Evolutionary conservation across 495 filamentous ascomycete genomes (phyloP).

Genomic region (Penicillium paradoxum): DNA sequence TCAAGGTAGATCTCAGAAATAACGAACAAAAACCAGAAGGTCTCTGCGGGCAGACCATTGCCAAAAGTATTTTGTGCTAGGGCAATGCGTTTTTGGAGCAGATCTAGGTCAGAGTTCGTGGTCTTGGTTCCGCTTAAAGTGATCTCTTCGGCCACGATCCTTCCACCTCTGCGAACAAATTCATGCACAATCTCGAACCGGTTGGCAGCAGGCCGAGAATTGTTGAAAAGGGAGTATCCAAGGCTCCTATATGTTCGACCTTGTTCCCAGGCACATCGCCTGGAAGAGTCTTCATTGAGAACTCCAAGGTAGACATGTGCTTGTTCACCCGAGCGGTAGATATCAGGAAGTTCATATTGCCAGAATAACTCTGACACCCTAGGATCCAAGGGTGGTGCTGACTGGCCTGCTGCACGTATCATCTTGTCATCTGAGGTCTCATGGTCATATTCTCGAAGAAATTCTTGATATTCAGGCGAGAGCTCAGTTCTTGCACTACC

Average conservation of each 20-base stretch:
- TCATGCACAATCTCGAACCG: conserved; percentile 35
- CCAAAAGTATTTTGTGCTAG: conserved; percentile 12
- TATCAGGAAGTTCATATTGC: conserved; percentile 23
- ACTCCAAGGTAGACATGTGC: conserved; percentile 54
- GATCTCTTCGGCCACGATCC: conserved; percentile 31
- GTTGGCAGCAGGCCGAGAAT: conserved; percentile 19
- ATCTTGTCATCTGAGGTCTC: not conserved
- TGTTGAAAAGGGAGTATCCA: conserved; percentile 55
- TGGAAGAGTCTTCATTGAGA: conserved; percentile 52
- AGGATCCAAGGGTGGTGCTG: conserved; percentile 21
- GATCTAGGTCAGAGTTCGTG: conserved; percentile 8
- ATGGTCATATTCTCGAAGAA: conserved; percentile 41
- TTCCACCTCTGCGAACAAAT: conserved; percentile 41
- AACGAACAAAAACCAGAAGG: conserved; percentile 37
- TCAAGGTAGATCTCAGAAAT: conserved; percentile 27
- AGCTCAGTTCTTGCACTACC: conserved; percentile 2
- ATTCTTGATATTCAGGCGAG: conserved; percentile 32
- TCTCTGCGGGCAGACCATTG: not conserved
- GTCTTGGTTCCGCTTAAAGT: conserved; percentile 17
- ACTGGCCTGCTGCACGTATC: not conserved
- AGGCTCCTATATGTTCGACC: conserved; percentile 50
- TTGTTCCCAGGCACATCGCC: conserved; percentile 60
- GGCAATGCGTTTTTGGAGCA: conserved; percentile 18
- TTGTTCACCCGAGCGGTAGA: conserved; percentile 6
- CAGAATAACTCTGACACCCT: conserved; percentile 36